Evolutionary conservation across 176 grass and related monocot genomes (phyloP).

Genomic region (Juncus inflexus): DNA sequence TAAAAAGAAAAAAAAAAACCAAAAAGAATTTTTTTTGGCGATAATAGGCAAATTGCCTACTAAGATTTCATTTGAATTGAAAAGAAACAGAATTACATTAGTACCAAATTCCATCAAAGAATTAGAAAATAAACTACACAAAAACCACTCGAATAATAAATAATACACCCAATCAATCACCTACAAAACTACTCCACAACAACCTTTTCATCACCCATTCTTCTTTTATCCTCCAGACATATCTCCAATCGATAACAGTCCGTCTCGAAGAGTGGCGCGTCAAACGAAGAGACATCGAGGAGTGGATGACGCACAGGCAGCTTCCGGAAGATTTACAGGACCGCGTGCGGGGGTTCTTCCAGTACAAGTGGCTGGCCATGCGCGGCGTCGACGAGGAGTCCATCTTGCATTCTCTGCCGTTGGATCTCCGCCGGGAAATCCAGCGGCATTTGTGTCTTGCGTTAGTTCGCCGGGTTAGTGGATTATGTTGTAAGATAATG

Average conservation of each 20-base stretch:
- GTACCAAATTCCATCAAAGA: too few species aligned
- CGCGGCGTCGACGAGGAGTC: constrained; percentile 91
- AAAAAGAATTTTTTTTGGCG: too few species aligned
- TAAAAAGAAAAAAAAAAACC: too few species aligned
- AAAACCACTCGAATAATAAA: too few species aligned
- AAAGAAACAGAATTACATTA: too few species aligned
- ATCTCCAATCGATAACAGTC: constrained; percentile 80
- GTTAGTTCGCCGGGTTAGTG: constrained; percentile 69
- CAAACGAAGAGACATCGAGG: constrained; percentile 76
- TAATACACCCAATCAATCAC: too few species aligned
- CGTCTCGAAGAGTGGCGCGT: constrained; percentile 93
- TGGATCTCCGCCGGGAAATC: constrained; percentile 92
- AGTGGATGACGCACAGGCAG: constrained; percentile 97
- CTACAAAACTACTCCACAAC: too few species aligned
- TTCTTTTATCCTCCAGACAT: constrained; percentile 39
- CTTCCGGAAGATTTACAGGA: constrained; percentile 79
- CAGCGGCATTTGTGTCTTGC: constrained; percentile 90
- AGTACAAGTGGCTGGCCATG: constrained; percentile 93
- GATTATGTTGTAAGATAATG: too few species aligned
- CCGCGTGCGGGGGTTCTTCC: constrained; percentile 76
- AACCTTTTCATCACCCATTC: too few species aligned
- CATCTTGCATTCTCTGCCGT: constrained; percentile 68
- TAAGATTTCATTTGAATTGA: too few species aligned
- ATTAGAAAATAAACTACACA: too few species aligned
- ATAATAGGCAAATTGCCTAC: too few species aligned